Evolutionary conservation across 768 basidiomycete genomes (phyloP).

Genomic region (Kwoniella newhampshirensis): DNA sequence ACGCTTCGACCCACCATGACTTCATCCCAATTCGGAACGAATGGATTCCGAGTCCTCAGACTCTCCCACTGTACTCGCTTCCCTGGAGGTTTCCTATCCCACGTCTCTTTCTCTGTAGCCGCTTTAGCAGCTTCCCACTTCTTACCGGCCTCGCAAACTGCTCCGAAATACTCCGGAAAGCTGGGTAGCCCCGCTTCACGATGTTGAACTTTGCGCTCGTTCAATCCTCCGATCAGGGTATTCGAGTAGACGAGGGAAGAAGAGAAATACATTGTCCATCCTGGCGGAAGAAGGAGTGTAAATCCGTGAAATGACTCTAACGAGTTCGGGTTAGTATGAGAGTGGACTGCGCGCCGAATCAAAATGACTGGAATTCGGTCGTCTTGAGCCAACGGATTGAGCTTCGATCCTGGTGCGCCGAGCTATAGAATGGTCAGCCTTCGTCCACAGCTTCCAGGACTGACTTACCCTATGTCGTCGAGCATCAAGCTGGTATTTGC

Average conservation of each 20-base stretch:
- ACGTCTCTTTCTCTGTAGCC: slow-evolving; percentile 61
- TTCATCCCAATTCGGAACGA: slow-evolving; percentile 69
- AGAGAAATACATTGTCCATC: slow-evolving; percentile 90
- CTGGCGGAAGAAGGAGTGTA: slow-evolving; percentile 79
- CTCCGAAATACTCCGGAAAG: slow-evolving; percentile 81
- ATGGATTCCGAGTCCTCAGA: slow-evolving; percentile 69
- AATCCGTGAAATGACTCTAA: slow-evolving; percentile 70
- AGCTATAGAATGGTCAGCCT: slow-evolving; percentile 57
- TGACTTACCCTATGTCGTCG: slow-evolving; percentile 67
- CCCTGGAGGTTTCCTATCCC: slow-evolving; percentile 81
- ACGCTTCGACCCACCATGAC: slow-evolving; percentile 15
- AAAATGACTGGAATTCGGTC: slow-evolving; percentile 80
- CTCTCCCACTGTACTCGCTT: slow-evolving; percentile 74
- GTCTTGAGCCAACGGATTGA: slow-evolving; percentile 70
- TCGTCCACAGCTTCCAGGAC: not conserved
- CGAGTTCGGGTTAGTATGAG: slow-evolving; percentile 27
- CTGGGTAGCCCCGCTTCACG: slow-evolving; percentile 74
- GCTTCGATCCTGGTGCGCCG: slow-evolving; percentile 71
- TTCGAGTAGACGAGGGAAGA: slow-evolving; percentile 77
- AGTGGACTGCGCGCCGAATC: slow-evolving; percentile 67
- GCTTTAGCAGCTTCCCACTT: slow-evolving; percentile 59
- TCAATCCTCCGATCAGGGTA: slow-evolving; percentile 79
- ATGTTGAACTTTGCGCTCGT: slow-evolving; percentile 74
- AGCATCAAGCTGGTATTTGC: slow-evolving; percentile 82
- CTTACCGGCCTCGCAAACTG: slow-evolving; percentile 59